These are phyloP conservation scores for Cladosporium cucumerinum DNA, from an alignment of 2,329 filamentous ascomycete species.

Conservation along the genomic window DNA sequence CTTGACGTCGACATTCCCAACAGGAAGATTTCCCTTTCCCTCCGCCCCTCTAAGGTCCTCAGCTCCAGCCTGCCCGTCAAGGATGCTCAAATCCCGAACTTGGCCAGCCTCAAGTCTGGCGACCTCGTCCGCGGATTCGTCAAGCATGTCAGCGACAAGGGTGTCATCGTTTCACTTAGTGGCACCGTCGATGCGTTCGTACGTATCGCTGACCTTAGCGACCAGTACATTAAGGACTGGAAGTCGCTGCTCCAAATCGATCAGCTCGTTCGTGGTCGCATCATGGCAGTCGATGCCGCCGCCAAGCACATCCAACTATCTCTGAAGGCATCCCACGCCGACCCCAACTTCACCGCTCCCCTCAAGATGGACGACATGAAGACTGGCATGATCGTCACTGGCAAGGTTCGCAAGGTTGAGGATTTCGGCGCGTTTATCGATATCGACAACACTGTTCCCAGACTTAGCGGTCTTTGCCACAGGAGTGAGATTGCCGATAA, in stretches of 20 bases:
- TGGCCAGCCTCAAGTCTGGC: slow-evolving; percentile 69
- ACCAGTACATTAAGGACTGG: slow-evolving; percentile 92
- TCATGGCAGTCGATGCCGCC: slow-evolving; percentile 67
- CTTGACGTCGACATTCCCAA: slow-evolving; percentile 76
- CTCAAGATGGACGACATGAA: slow-evolving; percentile 74
- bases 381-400: slow-evolving; percentile 77
- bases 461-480: slow-evolving; percentile 91
- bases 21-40: slow-evolving; percentile 78
- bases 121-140: slow-evolving; percentile 87
- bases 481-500: slow-evolving; percentile 87
- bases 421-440: slow-evolving; percentile 94
- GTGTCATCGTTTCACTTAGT: slow-evolving; percentile 80
- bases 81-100: slow-evolving; percentile 72
- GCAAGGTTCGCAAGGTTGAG: slow-evolving; percentile 88
- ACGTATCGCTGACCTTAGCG: slow-evolving; percentile 82
- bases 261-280: slow-evolving; percentile 84
- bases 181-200: slow-evolving; percentile 79
- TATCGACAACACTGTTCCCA: slow-evolving; percentile 72
- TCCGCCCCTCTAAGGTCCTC: slow-evolving; percentile 81
- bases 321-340: slow-evolving; percentile 79
- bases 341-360: slow-evolving; percentile 71
- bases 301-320: slow-evolving; percentile 77
- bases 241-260: slow-evolving; percentile 83
- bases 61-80: slow-evolving; percentile 78
- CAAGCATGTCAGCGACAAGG: slow-evolving; percentile 83